Evolutionary conservation across 1,284 basidiomycete species (phyloP).

Genomic region (Apiotrichum sp.): DNA sequence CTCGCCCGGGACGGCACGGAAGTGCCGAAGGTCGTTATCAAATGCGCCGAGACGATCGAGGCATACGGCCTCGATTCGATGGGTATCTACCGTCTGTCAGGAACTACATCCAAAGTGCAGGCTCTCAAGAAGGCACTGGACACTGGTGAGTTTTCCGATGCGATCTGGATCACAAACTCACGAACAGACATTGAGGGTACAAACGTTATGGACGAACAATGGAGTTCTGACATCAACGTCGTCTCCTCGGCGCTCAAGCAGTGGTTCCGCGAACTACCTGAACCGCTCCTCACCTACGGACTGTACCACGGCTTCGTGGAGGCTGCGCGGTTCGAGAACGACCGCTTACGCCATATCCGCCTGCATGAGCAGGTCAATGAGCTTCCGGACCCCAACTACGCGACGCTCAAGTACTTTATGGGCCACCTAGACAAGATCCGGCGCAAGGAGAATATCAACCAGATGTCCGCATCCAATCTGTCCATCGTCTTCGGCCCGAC

Average conservation of each 20-base stretch:
- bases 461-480: slow-evolving; percentile 90
- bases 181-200: slow-evolving; percentile 72
- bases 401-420: slow-evolving; percentile 92
- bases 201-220: slow-evolving; percentile 79
- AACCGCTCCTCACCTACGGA: slow-evolving; percentile 78
- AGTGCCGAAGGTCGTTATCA: slow-evolving; percentile 78
- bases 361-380: slow-evolving; percentile 97
- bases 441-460: slow-evolving; percentile 68
- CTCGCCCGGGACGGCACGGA: slow-evolving; percentile 83
- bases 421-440: slow-evolving; percentile 85
- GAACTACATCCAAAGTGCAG: slow-evolving; percentile 81
- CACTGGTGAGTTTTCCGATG: slow-evolving; percentile 67
- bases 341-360: slow-evolving; percentile 85
- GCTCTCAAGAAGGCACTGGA: slow-evolving; percentile 80
- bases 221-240: slow-evolving; percentile 91
- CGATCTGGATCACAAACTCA: slow-evolving; percentile 16
- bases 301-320: slow-evolving; percentile 91
- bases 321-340: slow-evolving; percentile 89
- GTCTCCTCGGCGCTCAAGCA: slow-evolving; percentile 88
- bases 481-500: slow-evolving; percentile 98
- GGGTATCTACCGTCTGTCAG: slow-evolving; percentile 91
- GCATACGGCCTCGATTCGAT: slow-evolving; percentile 70
- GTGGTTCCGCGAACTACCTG: slow-evolving; percentile 94
- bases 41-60: slow-evolving; percentile 89
- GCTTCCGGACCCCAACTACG: slow-evolving; percentile 95